phyloP scores from a whole-genome alignment of 164 flowering plant species.

The Berberis thunbergii region DNA sequence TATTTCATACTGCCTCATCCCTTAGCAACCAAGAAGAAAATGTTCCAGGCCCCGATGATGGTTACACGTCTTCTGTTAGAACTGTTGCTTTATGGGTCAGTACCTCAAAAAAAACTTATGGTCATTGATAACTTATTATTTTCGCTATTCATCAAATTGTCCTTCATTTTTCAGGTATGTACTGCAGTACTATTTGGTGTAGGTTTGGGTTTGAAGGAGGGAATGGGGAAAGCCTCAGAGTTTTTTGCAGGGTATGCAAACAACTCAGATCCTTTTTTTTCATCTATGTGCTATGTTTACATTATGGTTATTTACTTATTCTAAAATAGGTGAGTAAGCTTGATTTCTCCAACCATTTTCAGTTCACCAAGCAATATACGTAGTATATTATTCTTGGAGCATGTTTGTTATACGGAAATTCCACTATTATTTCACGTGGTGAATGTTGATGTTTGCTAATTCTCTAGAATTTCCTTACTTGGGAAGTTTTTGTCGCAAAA shows the following conservation, averaged over 20 bases:
- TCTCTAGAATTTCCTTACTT: too few relatives aligned
- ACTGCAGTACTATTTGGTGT: conserved; percentile 82
- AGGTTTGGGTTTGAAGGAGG: conserved; percentile 76
- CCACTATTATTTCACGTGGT: too few relatives aligned
- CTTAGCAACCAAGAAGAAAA: conserved; percentile 17
- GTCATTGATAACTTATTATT: background rate
- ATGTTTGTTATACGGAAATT: too few relatives aligned
- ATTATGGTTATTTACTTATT: too few relatives aligned
- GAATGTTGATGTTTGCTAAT: too few relatives aligned
- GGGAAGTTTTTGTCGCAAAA: too few relatives aligned
- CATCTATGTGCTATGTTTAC: too few relatives aligned
- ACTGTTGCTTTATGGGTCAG: conserved; percentile 74
- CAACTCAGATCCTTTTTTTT: background rate
- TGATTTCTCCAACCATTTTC: too few relatives aligned
- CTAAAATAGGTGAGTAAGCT: too few relatives aligned
- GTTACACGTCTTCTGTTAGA: conserved; percentile 37
- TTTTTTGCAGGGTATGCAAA: conserved; percentile 89
- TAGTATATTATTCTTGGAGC: too few relatives aligned
- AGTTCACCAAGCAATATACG: too few relatives aligned
- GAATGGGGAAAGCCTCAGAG: conserved; percentile 82
- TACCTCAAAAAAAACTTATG: conserved; percentile 2
- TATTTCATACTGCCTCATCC: conserved; percentile 14
- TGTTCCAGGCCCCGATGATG: conserved; percentile 15
- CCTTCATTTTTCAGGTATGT: conserved; percentile 39
- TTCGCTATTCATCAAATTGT: conserved; percentile 5